A percentile compares a stretch with the other conserved stretches of the same genome.
Evolutionary conservation across 192 early-diverging fungal species (phyloP).

Genomic region (Borealophlyctis nickersoniae): DNA sequence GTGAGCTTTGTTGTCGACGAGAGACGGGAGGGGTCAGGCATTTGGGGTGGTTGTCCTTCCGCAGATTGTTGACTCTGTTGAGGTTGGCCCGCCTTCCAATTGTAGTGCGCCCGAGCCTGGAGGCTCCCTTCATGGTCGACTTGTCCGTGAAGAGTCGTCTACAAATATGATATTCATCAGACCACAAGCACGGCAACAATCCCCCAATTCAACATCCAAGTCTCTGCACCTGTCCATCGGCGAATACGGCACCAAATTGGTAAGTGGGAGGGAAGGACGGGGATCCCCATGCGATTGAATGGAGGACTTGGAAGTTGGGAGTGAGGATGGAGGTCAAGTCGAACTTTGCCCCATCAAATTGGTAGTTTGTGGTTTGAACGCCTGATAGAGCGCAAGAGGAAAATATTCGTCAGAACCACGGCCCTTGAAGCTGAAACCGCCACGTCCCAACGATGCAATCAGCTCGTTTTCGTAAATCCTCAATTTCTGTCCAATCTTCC

Average conservation of each 20-base stretch:
- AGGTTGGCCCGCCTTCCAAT: slow-evolving; percentile 47
- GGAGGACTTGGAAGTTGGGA: slow-evolving; percentile 91
- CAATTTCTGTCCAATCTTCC: too few relatives aligned
- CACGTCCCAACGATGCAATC: not conserved
- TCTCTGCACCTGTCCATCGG: slow-evolving; percentile 40
- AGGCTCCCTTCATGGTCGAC: slow-evolving; percentile 90
- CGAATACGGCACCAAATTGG: slow-evolving; percentile 88
- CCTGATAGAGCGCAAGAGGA: slow-evolving; percentile 37
- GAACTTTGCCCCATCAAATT: slow-evolving; percentile 93
- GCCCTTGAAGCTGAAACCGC: not conserved
- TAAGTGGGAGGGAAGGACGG: slow-evolving; percentile 74
- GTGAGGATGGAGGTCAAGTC: slow-evolving; percentile 91
- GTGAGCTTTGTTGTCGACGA: slow-evolving; percentile 49
- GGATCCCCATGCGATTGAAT: slow-evolving; percentile 85
- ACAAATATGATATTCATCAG: slow-evolving; percentile 3
- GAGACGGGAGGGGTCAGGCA: slow-evolving; percentile 26
- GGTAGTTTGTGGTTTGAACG: slow-evolving; percentile 78
- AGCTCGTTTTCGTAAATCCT: too few relatives aligned
- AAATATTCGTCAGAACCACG: slow-evolving; percentile 1
- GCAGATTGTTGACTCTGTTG: slow-evolving; percentile 1
- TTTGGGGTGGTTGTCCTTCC: slow-evolving; percentile 22
- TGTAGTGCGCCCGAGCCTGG: slow-evolving; percentile 76
- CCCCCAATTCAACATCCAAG: too few relatives aligned
- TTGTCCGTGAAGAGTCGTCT: slow-evolving; percentile 88
- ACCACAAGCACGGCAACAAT: too few relatives aligned